Conservation (phyloP, 176 grass and related monocot species). For the Eleusine coracana region DNA sequence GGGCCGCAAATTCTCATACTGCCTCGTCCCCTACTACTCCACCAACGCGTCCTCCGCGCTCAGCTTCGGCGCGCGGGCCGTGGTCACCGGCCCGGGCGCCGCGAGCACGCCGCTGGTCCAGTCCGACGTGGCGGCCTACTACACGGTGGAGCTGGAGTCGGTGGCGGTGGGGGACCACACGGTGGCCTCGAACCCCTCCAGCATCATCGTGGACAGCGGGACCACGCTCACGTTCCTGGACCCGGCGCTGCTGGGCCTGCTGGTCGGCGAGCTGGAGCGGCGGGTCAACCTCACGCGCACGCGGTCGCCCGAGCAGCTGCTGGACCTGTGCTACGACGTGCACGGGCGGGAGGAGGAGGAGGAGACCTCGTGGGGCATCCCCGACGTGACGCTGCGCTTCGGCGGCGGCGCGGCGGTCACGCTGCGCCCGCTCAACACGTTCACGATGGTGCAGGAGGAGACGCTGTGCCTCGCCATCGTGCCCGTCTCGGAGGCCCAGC, state of each 20-base stretch:
- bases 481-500: not conserved
- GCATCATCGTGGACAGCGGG: slow-evolving; percentile 68
- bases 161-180: slow-evolving; percentile 41
- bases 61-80: slow-evolving; percentile 59
- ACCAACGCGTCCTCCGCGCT: slow-evolving; percentile 44
- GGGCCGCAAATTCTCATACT: slow-evolving; percentile 70
- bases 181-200: not conserved
- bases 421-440: slow-evolving; percentile 46
- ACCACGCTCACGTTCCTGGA: slow-evolving; percentile 54
- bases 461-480: slow-evolving; percentile 46
- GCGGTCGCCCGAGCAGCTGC: slow-evolving; percentile 32
- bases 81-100: slow-evolving; percentile 30
- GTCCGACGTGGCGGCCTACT: not conserved
- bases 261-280: slow-evolving; percentile 38
- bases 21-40: slow-evolving; percentile 40
- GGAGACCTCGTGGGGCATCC: not conserved
- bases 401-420: slow-evolving; percentile 39
- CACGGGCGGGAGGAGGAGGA: not conserved
- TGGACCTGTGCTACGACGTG: slow-evolving; percentile 56
- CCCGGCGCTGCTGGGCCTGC: not conserved
- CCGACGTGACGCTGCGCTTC: slow-evolving; percentile 51
- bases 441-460: slow-evolving; percentile 12
- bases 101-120: slow-evolving; percentile 39
- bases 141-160: slow-evolving; percentile 47
- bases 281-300: slow-evolving; percentile 31